Percentiles rank a stretch among this genome's conserved stretches.
phyloP scores from a whole-genome alignment of 2,329 filamentous ascomycete genomes.

The Helminthosporium solani region DNA sequence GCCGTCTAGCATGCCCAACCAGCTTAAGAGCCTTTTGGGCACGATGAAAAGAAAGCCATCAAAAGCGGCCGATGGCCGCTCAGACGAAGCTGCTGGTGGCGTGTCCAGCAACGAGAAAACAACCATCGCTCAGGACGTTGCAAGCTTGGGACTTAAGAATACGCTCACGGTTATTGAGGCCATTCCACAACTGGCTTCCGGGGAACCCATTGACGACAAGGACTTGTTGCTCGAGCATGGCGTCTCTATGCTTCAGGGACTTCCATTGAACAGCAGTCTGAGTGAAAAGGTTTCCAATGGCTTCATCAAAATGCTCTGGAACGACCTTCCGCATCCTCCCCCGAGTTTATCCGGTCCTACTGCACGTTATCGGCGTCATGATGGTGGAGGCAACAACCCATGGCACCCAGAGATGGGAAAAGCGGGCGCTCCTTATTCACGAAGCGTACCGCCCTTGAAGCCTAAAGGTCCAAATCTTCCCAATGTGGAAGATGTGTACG shows the following conservation, averaged over 20 bases:
- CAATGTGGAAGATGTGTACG: slow-evolving; percentile 57
- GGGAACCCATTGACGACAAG: slow-evolving; percentile 65
- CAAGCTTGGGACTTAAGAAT: slow-evolving; percentile 53
- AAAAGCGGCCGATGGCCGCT: slow-evolving; percentile 50
- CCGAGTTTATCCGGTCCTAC: slow-evolving; percentile 50
- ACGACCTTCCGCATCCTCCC: slow-evolving; percentile 55
- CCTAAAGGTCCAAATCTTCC: slow-evolving; percentile 53
- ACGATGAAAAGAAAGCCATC: slow-evolving; percentile 51
- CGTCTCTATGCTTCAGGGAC: slow-evolving; percentile 53
- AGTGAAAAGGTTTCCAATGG: slow-evolving; percentile 50
- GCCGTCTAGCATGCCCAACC: slow-evolving; percentile 29
- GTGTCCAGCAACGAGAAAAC: slow-evolving; percentile 27
- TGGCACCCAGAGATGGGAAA: slow-evolving; percentile 56
- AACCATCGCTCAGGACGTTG: slow-evolving; percentile 54
- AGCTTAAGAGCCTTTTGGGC: slow-evolving; percentile 47
- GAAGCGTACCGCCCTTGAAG: slow-evolving; percentile 57
- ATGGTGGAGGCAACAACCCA: slow-evolving; percentile 50
- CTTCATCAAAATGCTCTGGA: slow-evolving; percentile 56
- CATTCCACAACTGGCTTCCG: slow-evolving; percentile 63
- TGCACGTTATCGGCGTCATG: slow-evolving; percentile 45
- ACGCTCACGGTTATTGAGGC: slow-evolving; percentile 53
- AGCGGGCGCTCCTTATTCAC: slow-evolving; percentile 56
- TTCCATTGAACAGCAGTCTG: slow-evolving; percentile 54
- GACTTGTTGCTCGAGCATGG: slow-evolving; percentile 48
- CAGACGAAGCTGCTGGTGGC: slow-evolving; percentile 30